Evolutionary conservation across 768 basidiomycete genomes (phyloP).

Genomic region (Clitopilus passeckerianus): DNA sequence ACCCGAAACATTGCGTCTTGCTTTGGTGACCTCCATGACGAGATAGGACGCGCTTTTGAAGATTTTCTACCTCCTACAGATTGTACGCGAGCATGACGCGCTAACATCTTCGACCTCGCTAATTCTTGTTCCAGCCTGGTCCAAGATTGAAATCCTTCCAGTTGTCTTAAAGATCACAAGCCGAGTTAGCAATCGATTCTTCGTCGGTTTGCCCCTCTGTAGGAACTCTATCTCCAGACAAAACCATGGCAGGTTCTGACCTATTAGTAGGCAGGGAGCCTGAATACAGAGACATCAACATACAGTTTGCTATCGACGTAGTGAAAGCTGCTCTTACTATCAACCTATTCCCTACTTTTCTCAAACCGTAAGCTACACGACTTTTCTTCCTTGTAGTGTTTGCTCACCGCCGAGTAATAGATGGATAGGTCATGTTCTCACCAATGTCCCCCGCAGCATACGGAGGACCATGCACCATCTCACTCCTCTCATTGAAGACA

Average conservation of each 20-base stretch:
- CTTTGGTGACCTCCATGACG: neutral
- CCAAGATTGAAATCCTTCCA: conserved; percentile 11
- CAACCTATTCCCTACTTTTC: conserved; percentile 23
- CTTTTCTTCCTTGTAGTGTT: conserved; percentile 4
- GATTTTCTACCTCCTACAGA: neutral
- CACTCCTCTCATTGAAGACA: conserved; percentile 14
- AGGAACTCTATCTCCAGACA: neutral
- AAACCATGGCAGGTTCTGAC: neutral
- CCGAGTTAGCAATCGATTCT: conserved; percentile 25
- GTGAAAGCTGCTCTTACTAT: conserved; percentile 19
- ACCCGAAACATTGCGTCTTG: neutral
- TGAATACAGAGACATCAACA: conserved; percentile 21
- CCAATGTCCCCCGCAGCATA: conserved; percentile 4
- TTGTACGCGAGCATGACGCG: neutral
- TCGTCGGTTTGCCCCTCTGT: conserved; percentile 30
- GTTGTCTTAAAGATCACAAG: conserved; percentile 22
- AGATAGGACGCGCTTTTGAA: neutral
- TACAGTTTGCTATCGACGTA: conserved; percentile 26
- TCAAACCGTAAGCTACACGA: conserved; percentile 25
- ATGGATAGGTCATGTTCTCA: conserved; percentile 9
- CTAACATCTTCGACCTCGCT: neutral
- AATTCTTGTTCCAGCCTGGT: conserved; percentile 15
- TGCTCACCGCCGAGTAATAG: conserved; percentile 1
- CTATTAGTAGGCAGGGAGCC: conserved; percentile 18
- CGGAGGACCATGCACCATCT: conserved; percentile 16